Percentiles rank a stretch among this genome's conserved stretches.
These are phyloP conservation scores for Yamadazyma insecticola DNA, from an alignment of 805 yeast species.

Conservation along the genomic window DNA sequence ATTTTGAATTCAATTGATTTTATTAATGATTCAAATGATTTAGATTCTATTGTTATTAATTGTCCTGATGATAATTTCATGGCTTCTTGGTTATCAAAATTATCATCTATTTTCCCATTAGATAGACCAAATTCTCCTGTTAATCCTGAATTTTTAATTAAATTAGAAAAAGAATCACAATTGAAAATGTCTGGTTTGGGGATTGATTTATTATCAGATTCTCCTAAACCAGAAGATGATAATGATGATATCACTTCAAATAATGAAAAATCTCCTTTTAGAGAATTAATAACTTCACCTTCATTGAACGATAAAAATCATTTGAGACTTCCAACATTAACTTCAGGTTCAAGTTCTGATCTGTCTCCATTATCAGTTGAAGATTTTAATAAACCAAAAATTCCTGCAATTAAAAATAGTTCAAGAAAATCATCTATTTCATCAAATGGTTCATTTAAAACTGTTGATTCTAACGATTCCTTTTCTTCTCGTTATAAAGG, in stretches of 20 bases:
- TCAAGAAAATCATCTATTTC: constrained; percentile 7
- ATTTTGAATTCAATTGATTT: constrained; percentile 16
- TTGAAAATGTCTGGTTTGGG: constrained; percentile 29
- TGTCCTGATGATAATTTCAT: constrained; percentile 15
- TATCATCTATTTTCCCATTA: constrained; percentile 30
- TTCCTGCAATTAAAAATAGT: constrained; percentile 8
- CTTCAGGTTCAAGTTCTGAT: constrained; percentile 4
- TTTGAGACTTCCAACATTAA: background rate
- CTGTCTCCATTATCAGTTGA: constrained; percentile 7
- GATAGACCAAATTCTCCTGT: constrained; percentile 20
- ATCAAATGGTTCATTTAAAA: constrained; percentile 11
- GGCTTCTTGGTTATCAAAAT: constrained; percentile 26
- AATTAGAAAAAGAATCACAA: constrained; percentile 11
- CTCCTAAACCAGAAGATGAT: constrained; percentile 3
- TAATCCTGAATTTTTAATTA: constrained; percentile 16
- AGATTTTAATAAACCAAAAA: constrained; percentile 8
- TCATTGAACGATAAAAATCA: background rate
- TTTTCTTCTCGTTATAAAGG: constrained; percentile 1
- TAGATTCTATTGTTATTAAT: constrained; percentile 10
- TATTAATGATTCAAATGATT: constrained; percentile 9
- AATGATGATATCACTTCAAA: background rate
- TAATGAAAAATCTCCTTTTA: constrained; percentile 1
- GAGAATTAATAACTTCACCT: constrained; percentile 5
- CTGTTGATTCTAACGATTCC: constrained; percentile 9
- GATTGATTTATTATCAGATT: constrained; percentile 20